Evolutionary conservation across 1,284 basidiomycete species (phyloP).

Genomic region (Marasmius fiardii): DNA sequence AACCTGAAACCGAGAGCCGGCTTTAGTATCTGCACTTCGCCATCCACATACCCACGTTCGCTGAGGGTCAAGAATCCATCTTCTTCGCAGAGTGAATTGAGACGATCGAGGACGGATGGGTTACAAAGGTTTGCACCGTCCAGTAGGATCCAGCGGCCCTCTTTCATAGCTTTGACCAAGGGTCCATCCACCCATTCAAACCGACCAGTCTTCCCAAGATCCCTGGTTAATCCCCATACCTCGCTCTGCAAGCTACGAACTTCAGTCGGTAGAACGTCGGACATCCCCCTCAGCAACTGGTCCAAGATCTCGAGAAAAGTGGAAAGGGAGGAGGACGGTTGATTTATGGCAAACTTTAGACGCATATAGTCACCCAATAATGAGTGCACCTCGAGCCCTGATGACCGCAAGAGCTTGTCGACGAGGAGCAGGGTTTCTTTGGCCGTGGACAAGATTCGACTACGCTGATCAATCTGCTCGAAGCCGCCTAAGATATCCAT

Average conservation of each 20-base stretch:
- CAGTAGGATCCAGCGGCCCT: conserved; percentile 88
- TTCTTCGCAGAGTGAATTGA: conserved; percentile 95
- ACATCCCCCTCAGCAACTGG: neutral
- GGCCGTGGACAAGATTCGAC: conserved; percentile 36
- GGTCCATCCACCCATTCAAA: conserved; percentile 98
- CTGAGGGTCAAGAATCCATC: conserved; percentile 81
- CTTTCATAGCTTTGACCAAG: conserved; percentile 83
- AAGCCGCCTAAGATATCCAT: conserved; percentile 95
- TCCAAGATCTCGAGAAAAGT: neutral
- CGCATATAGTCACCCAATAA: conserved; percentile 4
- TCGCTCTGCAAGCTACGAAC: conserved; percentile 11
- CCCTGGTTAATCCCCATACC: conserved; percentile 19
- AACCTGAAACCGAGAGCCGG: conserved; percentile 91
- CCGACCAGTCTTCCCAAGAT: conserved; percentile 40
- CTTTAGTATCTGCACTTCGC: conserved; percentile 69
- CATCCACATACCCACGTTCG: conserved; percentile 86
- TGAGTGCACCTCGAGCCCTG: conserved; percentile 29
- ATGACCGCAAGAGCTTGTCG: conserved; percentile 36
- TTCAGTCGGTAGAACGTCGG: neutral
- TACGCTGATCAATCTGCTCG: conserved; percentile 76
- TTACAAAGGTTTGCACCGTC: conserved; percentile 95
- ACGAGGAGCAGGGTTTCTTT: conserved; percentile 38
- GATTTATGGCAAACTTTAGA: neutral
- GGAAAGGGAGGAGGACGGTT: neutral
- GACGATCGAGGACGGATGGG: conserved; percentile 92